Evolutionary conservation across 495 filamentous ascomycete genomes (phyloP), one percentile per base, ranked within the genome.

Genomic region (Penicillium samsonianum): DNA sequence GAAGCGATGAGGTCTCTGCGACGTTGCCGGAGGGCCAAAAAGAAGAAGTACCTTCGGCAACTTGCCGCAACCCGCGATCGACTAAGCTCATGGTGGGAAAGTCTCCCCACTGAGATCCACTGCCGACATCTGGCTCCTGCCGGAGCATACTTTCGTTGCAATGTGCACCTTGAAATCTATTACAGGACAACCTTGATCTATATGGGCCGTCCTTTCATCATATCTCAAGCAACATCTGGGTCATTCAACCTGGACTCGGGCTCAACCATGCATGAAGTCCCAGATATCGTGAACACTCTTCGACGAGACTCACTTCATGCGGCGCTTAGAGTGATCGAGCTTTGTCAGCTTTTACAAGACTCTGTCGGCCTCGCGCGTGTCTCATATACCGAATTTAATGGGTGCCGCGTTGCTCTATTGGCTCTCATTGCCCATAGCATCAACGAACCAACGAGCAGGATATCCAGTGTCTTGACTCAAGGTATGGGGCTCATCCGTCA

Each of bases 301-400:
- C 46, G 43, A 22, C 31, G 33, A 10, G 50, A 60, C 20, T 64
- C 58, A 28, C 26, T 61, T 8, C 2, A 61, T 25, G 62, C 62
- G 5, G 58, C 53, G 25, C 14, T 64, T 11, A 40, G 62, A 41
- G 55, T 54, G 1, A 58, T 64, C 49, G 62, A 60, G 22, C 54
- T 64, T 26, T 64, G 62, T 53, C 58, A 64, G 43, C 26, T 64
- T 10, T 37, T 64, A 35, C 62, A 64, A 37, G 50, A 60, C 35
- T 52, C 54, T 12, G 62, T 60, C 17, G 58, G 62, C 5, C 33
- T 64, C n/a, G 58, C 58, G 16, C 58, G 62, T 26, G 58, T 61
- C 11, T 64, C 62, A 31, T 64, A 61, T 20, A 64, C 58, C 16
- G 57, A 64, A 37, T 64, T 60, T 40, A 64, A 50, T 43, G 59